These are phyloP conservation scores for Geosmithia flava DNA, from an alignment of 2,329 filamentous ascomycete species.

Conservation along the genomic window DNA sequence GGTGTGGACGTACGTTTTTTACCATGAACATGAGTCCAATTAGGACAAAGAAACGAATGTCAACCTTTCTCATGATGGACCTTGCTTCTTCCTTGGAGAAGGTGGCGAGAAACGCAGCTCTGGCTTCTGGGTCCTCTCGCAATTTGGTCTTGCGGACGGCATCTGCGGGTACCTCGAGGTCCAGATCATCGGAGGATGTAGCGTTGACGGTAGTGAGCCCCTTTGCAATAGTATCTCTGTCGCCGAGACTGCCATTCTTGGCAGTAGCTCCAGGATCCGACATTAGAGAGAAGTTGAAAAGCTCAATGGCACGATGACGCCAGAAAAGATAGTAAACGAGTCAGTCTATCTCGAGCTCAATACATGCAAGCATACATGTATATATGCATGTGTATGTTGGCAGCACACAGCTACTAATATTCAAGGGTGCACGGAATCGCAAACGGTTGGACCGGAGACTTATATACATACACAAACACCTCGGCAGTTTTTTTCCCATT, in stretches of 20 bases:
- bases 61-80: neutral
- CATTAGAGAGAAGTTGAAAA: neutral
- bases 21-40: neutral
- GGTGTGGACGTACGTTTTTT: neutral
- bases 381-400: no score
- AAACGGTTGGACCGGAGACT: neutral
- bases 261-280: neutral
- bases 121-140: neutral
- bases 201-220: neutral
- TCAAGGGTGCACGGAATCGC: neutral
- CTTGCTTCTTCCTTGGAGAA: neutral
- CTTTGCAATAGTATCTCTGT: neutral
- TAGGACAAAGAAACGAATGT: neutral
- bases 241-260: neutral
- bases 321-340: neutral
- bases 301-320: neutral
- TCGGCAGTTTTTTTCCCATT: neutral
- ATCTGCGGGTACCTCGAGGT: no score
- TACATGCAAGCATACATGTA: no score
- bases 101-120: constrained; percentile 1
- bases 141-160: neutral
- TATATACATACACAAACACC: neutral
- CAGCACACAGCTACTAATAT: no score
- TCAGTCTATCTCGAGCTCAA: neutral
- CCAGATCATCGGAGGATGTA: neutral